phyloP scores from a whole-genome alignment of 2,329 filamentous ascomycete genomes.

The Geosmithia flava region DNA sequence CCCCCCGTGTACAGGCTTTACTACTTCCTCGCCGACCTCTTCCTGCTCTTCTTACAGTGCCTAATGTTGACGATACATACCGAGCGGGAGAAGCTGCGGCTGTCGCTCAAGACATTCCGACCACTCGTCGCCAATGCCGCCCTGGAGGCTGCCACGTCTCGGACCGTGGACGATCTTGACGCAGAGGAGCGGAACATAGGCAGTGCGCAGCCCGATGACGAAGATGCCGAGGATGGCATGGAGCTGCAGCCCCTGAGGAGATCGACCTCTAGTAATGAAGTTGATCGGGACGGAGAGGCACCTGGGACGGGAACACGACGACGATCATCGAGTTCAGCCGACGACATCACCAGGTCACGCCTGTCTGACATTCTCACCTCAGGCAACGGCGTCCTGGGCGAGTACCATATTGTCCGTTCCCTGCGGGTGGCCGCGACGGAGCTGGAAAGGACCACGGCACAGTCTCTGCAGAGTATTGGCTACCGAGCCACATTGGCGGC shows the following conservation, averaged over 20 bases:
- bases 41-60: conserved; percentile 46
- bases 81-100: conserved; percentile 44
- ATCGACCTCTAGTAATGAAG: conserved; percentile 9
- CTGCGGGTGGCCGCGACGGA: conserved; percentile 33
- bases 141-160: conserved; percentile 12
- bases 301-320: conserved; percentile 6
- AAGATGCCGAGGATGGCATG: conserved; percentile 27
- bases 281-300: conserved; percentile 6
- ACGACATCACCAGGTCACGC: conserved; percentile 21
- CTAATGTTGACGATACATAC: conserved; percentile 52
- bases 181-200: conserved; percentile 43
- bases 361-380: conserved; percentile 37
- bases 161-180: conserved; percentile 36
- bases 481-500: conserved; percentile 42
- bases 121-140: conserved; percentile 15
- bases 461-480: conserved; percentile 39
- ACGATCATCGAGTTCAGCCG: conserved; percentile 8
- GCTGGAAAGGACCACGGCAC: conserved; percentile 32
- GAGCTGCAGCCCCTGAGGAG: conserved; percentile 28
- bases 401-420: conserved; percentile 39
- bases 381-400: conserved; percentile 40
- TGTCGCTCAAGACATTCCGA: conserved; percentile 28
- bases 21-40: conserved; percentile 41
- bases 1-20: conserved; percentile 44
- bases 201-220: conserved; percentile 14